A percentile compares a stretch with the other conserved stretches of the same genome.
Evolutionary conservation across 1,284 basidiomycete genomes (phyloP).

Genomic region (Ceratobasidium sp.): DNA sequence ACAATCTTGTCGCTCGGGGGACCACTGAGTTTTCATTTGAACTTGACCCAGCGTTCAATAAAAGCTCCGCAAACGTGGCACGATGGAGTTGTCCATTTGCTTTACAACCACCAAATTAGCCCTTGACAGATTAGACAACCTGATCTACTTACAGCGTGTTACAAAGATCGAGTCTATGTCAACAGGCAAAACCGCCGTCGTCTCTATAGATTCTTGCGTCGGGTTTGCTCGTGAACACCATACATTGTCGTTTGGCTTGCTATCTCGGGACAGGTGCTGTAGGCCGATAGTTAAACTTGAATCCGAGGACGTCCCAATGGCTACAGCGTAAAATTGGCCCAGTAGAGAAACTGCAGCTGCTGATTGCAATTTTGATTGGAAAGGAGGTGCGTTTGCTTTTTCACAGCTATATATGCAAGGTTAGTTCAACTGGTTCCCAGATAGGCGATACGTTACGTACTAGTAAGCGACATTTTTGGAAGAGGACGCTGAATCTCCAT

Average conservation of each 20-base stretch:
- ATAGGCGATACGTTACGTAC: not conserved
- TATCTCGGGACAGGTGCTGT: not conserved
- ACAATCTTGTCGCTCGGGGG: conserved; percentile 60
- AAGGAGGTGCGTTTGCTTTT: conserved; percentile 5
- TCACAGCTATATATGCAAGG: not conserved
- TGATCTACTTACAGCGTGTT: conserved; percentile 19
- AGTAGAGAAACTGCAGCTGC: conserved; percentile 1
- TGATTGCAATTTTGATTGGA: not conserved
- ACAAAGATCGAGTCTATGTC: conserved; percentile 22
- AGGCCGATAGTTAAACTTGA: conserved; percentile 7
- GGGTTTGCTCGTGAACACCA: not conserved
- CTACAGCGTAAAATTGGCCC: conserved; percentile 17
- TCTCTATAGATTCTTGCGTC: not conserved
- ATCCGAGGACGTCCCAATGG: conserved; percentile 9
- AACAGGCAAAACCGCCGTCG: conserved; percentile 22
- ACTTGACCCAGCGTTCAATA: conserved; percentile 42
- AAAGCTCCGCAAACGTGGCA: conserved; percentile 54
- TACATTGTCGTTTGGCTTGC: conserved; percentile 7
- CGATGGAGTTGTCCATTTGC: conserved; percentile 45
- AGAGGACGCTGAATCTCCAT: conserved; percentile 17
- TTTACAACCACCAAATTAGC: too few species aligned
- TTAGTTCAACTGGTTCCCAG: not conserved
- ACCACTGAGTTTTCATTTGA: conserved; percentile 57
- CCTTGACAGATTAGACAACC: not conserved
- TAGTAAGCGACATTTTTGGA: conserved; percentile 3